A percentile compares a stretch with the other conserved stretches of the same genome.
phyloP scores from a whole-genome alignment of 2,329 filamentous ascomycete genomes.

The Colletotrichum camelliae region DNA sequence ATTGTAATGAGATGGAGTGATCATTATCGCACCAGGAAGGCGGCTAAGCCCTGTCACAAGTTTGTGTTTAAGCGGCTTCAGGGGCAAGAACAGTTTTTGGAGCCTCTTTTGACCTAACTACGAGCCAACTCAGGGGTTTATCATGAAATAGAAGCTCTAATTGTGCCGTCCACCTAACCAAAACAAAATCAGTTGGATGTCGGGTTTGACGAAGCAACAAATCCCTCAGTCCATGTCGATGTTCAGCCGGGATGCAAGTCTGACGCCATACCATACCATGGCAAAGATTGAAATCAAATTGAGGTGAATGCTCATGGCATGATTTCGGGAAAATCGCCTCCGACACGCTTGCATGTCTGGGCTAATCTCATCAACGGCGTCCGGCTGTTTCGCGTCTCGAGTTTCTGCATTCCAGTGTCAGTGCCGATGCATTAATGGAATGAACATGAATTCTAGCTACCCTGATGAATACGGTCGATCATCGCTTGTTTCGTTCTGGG shows the following conservation, averaged over 20 bases:
- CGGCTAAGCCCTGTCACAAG: background rate
- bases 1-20: background rate
- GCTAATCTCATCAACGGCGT: slow-evolving; percentile 11
- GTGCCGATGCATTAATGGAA: rapidly evolving
- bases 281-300: slow-evolving; percentile 41
- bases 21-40: background rate
- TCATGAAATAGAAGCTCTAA: too few species aligned
- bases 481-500: slow-evolving; percentile 37
- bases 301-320: slow-evolving; percentile 48
- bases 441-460: slow-evolving; percentile 1
- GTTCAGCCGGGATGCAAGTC: slow-evolving; percentile 28
- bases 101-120: background rate
- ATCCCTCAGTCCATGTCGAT: background rate
- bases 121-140: background rate
- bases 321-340: slow-evolving; percentile 36
- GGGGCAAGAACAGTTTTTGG: background rate
- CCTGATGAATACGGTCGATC: slow-evolving; percentile 36
- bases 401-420: slow-evolving; percentile 16
- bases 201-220: background rate
- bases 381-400: slow-evolving; percentile 20
- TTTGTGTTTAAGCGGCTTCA: background rate
- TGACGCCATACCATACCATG: slow-evolving; percentile 34
- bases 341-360: slow-evolving; percentile 32
- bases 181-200: background rate
- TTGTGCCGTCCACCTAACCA: background rate